Base-by-base conservation (phyloP, 2,329 filamentous ascomycete genomes). In the Claviceps humidiphila region DNA sequence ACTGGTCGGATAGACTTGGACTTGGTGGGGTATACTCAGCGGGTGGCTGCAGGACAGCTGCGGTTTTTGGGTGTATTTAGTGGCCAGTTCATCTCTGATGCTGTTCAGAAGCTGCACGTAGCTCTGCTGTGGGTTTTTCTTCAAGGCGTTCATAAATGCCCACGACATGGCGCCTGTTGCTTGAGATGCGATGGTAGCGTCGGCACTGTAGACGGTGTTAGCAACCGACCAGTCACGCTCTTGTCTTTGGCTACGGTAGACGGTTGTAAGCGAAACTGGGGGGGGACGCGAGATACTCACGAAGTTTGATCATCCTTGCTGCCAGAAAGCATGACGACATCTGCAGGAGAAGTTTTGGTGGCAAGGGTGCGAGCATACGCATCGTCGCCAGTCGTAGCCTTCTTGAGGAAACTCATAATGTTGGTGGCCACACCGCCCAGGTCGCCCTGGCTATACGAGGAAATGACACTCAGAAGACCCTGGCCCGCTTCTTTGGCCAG, bases 101-200 rank as follows among this genome's bases (percentile, higher is more conserved):
- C 85, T 95, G 75, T 96, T 97, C 61, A 98, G 78, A 56, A 98
- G 74, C 72, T 96, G 86, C 50, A 98, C 90, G 64, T 98, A 98
- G 73, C 89, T 96, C 74, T 98, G 93, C 64, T 96, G 89, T 0
- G 91, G 90, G 67, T 97, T 95, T 78, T 95, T 95, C 74, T 89
- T 91, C 59, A 98, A 78, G 44, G 90, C 85, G 5, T 77, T 85
- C 66, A 98, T 90, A 67, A 98, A 98, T 9, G 93, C 93, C 83
- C 87, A 97, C 1, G 89, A 95, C 93, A 98, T 97, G 64, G 93
- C 93, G 50, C 93, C 93, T 0, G 93, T 97, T 30, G 93, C 91
- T 70, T 96, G 80, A 50, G 89, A 85, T 39, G 78, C 82, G 61
- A 97, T 96, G 20, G 82, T 87, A n/a, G 91, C 90, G 66, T 98